Evolutionary conservation across 306 rosid genomes (phyloP), one percentile per base, ranked within the genome.

Genomic region (Citrullus colocynthis): DNA sequence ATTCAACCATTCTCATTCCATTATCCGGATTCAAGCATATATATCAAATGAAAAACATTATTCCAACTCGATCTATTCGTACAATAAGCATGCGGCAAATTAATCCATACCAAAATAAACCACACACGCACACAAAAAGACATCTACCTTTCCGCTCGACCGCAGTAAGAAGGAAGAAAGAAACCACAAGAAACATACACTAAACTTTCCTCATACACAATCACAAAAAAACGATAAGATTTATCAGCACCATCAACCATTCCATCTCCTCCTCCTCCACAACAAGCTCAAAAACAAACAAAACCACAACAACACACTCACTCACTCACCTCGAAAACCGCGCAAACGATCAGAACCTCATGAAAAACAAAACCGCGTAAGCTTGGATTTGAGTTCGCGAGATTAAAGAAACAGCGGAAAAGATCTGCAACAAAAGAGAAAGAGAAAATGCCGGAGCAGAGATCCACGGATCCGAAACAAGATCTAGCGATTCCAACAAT

Each of bases 11-110:
- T 61, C 14, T 60, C 73, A 61, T 37, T 20, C 9, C 42, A 77
- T 8, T 24, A 61, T 59, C 54, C 66, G 30, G 71, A 77, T 57
- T 59, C 69, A 49, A 77, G 17, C 55, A 14, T 9, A 28, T 8
- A 39, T 16, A 41, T 16, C 58, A 28, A 59, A 59, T 3, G 58
- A 17, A 61, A 77, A 59, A 44, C 72, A 61, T 32, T 15, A 60
- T 21, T 41, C 42, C 17, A 36, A 42, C 58, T 57, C 66, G 80
- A 77, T 77, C 80, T 77, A 61, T 14, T 24, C 59, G 80, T 28
- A 77, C 17, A 77, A 9, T 36, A 61, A 77, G 73, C 80, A 77
- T 60, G 71, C 56, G 69, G 73, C 80, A 21, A 58, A 76, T 39
- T n/a, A 37, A 37, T 76, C 48, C 20, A 76, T 58, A 24, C n/a